Evolutionary conservation across 129 eudicot species (phyloP).

Genomic region (Logfia minima): DNA sequence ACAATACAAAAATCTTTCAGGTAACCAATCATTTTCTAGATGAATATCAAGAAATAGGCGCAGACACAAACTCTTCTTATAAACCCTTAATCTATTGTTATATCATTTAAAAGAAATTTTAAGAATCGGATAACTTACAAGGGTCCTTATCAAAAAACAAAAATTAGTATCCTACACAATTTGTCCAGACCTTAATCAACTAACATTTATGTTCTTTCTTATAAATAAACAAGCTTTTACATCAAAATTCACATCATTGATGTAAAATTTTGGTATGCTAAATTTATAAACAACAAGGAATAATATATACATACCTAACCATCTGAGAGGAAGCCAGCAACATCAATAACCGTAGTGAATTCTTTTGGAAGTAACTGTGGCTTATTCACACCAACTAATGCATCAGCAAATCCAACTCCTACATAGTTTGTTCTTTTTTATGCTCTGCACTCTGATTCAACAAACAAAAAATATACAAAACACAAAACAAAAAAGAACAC

Average conservation of each 20-base stretch:
- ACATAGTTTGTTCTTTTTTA: conserved; percentile 35
- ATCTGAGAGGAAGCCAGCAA: conserved; percentile 94
- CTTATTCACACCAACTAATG: conserved; percentile 82
- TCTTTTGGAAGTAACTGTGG: conserved; percentile 92
- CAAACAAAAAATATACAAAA: conserved; percentile 18
- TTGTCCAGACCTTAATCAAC: neutral
- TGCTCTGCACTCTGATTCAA: conserved; percentile 38
- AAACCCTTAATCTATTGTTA: too few species aligned
- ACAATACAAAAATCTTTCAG: neutral
- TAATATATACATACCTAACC: conserved; percentile 59
- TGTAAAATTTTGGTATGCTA: conserved; percentile 2
- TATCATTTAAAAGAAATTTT: too few species aligned
- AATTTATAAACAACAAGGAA: neutral
- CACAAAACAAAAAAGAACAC: conserved; percentile 1
- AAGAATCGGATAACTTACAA: too few species aligned
- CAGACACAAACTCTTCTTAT: too few species aligned
- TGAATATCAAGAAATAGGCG: neutral
- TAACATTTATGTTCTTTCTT: neutral
- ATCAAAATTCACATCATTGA: conserved; percentile 2
- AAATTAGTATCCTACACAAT: too few species aligned
- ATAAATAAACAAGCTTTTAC: neutral
- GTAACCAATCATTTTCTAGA: neutral
- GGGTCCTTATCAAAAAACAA: too few species aligned
- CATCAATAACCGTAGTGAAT: conserved; percentile 82
- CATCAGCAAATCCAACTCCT: conserved; percentile 89